These are phyloP conservation scores for Lanmaoa pseudosensibilis DNA, from an alignment of 768 basidiomycete species.

Conservation along the genomic window DNA sequence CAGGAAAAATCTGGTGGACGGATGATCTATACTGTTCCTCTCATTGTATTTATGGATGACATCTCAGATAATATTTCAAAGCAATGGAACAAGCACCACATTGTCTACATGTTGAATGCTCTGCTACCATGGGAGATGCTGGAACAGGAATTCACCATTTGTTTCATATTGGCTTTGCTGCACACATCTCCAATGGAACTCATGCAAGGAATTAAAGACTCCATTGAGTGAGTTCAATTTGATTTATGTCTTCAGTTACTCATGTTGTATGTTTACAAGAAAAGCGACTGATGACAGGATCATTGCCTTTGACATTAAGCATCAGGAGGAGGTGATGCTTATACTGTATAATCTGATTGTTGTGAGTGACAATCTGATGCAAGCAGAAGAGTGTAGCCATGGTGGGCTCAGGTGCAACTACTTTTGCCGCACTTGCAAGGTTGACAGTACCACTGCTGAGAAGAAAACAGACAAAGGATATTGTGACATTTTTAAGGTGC, in stretches of 20 bases:
- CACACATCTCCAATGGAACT: constrained; percentile 37
- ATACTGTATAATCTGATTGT: too few relatives aligned
- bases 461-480: constrained; percentile 31
- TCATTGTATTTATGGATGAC: constrained; percentile 37
- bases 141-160: constrained; percentile 32
- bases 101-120: constrained; percentile 35
- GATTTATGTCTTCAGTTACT: too few relatives aligned
- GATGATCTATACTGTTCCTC: constrained; percentile 20
- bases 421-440: constrained; percentile 35
- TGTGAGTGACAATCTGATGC: constrained; percentile 45
- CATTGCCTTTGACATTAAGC: constrained; percentile 25
- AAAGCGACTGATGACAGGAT: constrained; percentile 8
- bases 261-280: too few relatives aligned
- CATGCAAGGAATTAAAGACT: constrained; percentile 31
- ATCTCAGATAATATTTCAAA: constrained; percentile 37
- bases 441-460: constrained; percentile 25
- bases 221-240: too few relatives aligned
- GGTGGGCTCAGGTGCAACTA: constrained; percentile 34
- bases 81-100: constrained; percentile 40
- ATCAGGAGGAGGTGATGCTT: constrained; percentile 23
- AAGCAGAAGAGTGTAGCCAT: constrained; percentile 36
- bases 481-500: constrained; percentile 19
- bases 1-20: constrained; percentile 15
- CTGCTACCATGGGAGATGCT: constrained; percentile 28
- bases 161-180: constrained; percentile 34